These are phyloP conservation scores for Amanita muscaria DNA, from an alignment of 768 basidiomycete species.

Conservation along the genomic window DNA sequence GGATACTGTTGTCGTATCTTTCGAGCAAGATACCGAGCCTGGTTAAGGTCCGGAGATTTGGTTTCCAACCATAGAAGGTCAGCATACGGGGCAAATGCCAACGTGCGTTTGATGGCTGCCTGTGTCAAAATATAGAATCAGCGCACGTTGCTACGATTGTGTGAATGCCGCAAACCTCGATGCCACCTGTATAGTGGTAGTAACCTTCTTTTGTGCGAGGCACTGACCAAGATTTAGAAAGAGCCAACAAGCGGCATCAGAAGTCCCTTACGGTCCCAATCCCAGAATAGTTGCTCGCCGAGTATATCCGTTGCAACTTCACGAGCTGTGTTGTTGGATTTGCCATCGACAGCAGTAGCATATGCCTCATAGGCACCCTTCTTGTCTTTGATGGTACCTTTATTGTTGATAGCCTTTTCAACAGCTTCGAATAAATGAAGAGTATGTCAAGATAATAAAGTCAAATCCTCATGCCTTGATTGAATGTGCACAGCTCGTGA, in stretches of 20 bases:
- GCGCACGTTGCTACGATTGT: background rate
- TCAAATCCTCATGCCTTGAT: constrained; percentile 51
- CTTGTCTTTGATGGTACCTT: constrained; percentile 43
- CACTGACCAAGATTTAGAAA: constrained; percentile 31
- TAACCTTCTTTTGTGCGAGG: constrained; percentile 89
- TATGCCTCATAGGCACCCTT: constrained; percentile 50
- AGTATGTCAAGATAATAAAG: background rate
- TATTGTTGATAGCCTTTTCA: constrained; percentile 40
- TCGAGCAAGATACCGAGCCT: constrained; percentile 71
- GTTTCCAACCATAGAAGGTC: constrained; percentile 94
- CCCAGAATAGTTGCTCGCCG: constrained; percentile 70
- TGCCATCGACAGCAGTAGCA: constrained; percentile 45
- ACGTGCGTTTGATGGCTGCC: constrained; percentile 74
- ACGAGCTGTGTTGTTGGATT: constrained; percentile 67
- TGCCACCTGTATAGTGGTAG: constrained; percentile 77
- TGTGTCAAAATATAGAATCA: constrained; percentile 15
- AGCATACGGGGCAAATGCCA: constrained; percentile 76
- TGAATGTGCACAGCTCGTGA: constrained; percentile 73
- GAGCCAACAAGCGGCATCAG: background rate
- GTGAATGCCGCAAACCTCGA: constrained; percentile 37
- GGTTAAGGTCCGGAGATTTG: constrained; percentile 73
- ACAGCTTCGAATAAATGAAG: constrained; percentile 36
- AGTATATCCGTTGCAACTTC: constrained; percentile 66
- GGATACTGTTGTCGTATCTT: constrained; percentile 66
- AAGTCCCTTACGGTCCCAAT: constrained; percentile 72